These are phyloP conservation scores for Nannizzia gypsea DNA, from an alignment of 2,329 filamentous ascomycete genomes.

Conservation along the genomic window DNA sequence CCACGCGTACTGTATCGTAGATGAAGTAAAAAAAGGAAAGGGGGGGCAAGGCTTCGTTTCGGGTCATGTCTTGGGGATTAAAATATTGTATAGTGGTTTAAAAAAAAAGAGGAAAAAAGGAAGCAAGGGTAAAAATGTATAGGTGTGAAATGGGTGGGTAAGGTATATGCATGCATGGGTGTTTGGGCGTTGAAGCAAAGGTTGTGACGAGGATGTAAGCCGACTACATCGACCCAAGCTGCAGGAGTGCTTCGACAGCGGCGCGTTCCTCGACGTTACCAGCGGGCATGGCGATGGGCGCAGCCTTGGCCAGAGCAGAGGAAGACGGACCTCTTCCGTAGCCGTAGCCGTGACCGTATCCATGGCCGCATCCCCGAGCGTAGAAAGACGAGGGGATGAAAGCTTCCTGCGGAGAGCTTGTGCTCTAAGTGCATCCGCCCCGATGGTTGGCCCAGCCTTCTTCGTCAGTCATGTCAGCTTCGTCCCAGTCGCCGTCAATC, in stretches of 20 bases:
- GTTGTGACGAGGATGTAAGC: constrained; percentile 13
- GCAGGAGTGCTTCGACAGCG: constrained; percentile 38
- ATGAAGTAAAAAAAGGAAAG: neutral
- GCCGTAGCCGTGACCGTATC: constrained; percentile 19
- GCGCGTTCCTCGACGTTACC: constrained; percentile 34
- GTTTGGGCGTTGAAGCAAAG: neutral
- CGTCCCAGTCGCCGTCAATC: constrained; percentile 64
- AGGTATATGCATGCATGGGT: constrained; percentile 4
- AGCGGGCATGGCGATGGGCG: constrained; percentile 27
- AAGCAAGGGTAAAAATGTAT: neutral
- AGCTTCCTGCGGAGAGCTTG: constrained; percentile 33
- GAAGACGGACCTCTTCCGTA: constrained; percentile 26
- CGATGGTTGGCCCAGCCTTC: constrained; percentile 87
- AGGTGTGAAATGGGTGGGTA: neutral
- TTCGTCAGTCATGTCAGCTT: constrained; percentile 84
- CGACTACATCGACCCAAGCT: constrained; percentile 38
- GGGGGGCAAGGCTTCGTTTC: neutral
- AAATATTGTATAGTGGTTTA: neutral
- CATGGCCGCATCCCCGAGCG: neutral
- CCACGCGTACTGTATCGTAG: neutral
- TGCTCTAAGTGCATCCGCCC: constrained; percentile 69
- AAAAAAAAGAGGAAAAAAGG: neutral
- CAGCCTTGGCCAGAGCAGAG: constrained; percentile 30
- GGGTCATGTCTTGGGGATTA: neutral
- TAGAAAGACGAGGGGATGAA: neutral